Evolutionary conservation across 2,329 filamentous ascomycete genomes (phyloP).

Genomic region (Cadophora luteo-olivacea): DNA sequence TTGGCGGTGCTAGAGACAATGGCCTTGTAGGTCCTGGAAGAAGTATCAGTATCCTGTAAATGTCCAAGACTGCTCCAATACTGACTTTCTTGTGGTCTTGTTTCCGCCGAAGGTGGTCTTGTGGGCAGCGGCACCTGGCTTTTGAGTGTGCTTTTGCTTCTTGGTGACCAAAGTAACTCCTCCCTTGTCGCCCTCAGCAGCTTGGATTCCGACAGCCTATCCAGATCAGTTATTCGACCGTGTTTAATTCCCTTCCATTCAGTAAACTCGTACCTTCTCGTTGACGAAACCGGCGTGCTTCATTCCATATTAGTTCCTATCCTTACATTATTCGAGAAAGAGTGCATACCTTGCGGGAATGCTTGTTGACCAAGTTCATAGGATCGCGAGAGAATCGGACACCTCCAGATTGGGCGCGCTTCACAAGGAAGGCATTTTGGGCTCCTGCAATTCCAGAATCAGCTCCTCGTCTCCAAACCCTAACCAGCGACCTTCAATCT

Average conservation of each 20-base stretch:
- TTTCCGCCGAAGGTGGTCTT: slow-evolving; percentile 73
- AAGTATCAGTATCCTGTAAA: slow-evolving; percentile 22
- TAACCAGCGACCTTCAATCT: slow-evolving; percentile 14
- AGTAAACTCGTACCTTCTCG: slow-evolving; percentile 74
- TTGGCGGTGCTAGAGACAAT: slow-evolving; percentile 85
- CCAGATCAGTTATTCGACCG: slow-evolving; percentile 34
- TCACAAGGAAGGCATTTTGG: slow-evolving; percentile 91
- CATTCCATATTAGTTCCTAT: slow-evolving; percentile 30
- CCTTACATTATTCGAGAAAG: background rate
- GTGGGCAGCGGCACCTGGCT: slow-evolving; percentile 72
- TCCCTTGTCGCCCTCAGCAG: slow-evolving; percentile 70
- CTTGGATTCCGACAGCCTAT: slow-evolving; percentile 79
- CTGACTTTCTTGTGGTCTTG: slow-evolving; percentile 83
- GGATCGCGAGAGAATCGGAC: slow-evolving; percentile 93
- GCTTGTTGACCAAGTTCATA: slow-evolving; percentile 90
- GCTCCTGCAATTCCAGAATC: slow-evolving; percentile 62
- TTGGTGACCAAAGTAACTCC: slow-evolving; percentile 84
- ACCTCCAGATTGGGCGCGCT: slow-evolving; percentile 81
- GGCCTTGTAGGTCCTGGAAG: slow-evolving; percentile 80
- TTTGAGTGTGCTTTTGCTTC: slow-evolving; percentile 74
- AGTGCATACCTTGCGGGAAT: slow-evolving; percentile 81
- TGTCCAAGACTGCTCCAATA: background rate
- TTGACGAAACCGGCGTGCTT: slow-evolving; percentile 94
- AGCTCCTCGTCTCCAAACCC: slow-evolving; percentile 13
- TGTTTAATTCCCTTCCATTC: background rate